These are phyloP conservation scores for Periconia macrospinosa DNA, from an alignment of 2,329 filamentous ascomycete genomes.

Conservation along the genomic window DNA sequence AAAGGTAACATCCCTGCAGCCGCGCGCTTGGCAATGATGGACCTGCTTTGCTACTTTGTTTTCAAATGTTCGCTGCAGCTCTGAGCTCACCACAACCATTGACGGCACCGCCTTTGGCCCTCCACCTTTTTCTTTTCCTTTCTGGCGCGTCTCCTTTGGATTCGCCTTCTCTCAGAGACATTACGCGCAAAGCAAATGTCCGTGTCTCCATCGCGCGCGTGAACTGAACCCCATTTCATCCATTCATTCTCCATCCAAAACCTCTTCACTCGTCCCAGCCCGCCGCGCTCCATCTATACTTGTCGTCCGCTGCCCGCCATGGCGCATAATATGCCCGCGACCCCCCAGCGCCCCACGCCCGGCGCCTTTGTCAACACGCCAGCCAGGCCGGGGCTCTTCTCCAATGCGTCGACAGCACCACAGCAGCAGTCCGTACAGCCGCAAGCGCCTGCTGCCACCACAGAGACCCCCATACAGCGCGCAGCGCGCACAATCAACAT, in stretches of 20 bases:
- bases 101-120: conserved; percentile 32
- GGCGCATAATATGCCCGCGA: conserved; percentile 35
- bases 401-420: conserved; percentile 29
- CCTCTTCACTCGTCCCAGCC: conserved; percentile 18
- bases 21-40: conserved; percentile 3
- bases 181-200: conserved; percentile 30
- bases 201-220: conserved; percentile 32
- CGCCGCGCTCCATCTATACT: conserved; percentile 17
- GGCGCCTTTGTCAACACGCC: conserved; percentile 78
- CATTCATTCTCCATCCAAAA: conserved; percentile 11
- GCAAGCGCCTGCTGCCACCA: conserved; percentile 15
- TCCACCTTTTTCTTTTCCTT: conserved; percentile 15
- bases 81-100: conserved; percentile 1
- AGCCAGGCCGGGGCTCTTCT: conserved; percentile 47
- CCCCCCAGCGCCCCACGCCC: conserved; percentile 72
- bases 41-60: conserved; percentile 33
- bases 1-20: conserved; percentile 12
- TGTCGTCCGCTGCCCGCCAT: conserved; percentile 19
- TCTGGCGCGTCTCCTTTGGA: conserved; percentile 15
- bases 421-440: conserved; percentile 15
- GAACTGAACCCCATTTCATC: conserved; percentile 20
- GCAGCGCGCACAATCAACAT: conserved; percentile 83
- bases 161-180: conserved; percentile 6
- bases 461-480: conserved; percentile 68
- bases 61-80: conserved; percentile 24